phyloP scores from a whole-genome alignment of 208 protist genomes.

The Leishmania tarentolae region DNA sequence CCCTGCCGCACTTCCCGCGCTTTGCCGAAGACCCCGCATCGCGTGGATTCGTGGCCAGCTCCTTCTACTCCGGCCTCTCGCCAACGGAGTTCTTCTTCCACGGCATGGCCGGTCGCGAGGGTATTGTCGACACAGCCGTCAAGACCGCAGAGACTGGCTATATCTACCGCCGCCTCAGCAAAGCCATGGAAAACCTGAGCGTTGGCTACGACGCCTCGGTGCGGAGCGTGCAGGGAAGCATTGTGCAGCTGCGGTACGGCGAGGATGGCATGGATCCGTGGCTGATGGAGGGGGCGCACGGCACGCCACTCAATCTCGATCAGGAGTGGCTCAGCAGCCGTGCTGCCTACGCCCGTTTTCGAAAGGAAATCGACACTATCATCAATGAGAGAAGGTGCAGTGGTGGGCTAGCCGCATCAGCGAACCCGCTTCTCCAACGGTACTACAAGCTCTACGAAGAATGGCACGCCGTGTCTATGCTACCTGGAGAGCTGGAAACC shows the following conservation, averaged over 20 bases:
- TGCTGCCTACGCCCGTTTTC: slow-evolving; percentile 58
- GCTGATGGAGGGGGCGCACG: slow-evolving; percentile 95
- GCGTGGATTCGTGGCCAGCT: slow-evolving; percentile 99
- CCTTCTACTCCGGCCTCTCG: slow-evolving; percentile 98
- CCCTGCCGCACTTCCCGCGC: slow-evolving; percentile 98
- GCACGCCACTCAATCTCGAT: slow-evolving; percentile 78
- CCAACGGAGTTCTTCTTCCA: slow-evolving; percentile 99
- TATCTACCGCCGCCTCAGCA: slow-evolving; percentile 99
- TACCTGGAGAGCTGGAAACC: slow-evolving; percentile 46
- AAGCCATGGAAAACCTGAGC: slow-evolving; percentile 98
- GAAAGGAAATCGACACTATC: slow-evolving; percentile 15
- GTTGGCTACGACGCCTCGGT: slow-evolving; percentile 99
- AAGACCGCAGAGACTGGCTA: slow-evolving; percentile 99
- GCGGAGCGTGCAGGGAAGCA: slow-evolving; percentile 87
- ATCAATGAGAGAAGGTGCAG: neutral
- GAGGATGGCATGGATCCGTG: slow-evolving; percentile 99
- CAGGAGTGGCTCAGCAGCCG: slow-evolving; percentile 80
- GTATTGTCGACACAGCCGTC: slow-evolving; percentile 99
- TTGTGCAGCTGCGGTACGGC: slow-evolving; percentile 99
- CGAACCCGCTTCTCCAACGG: slow-evolving; percentile 10
- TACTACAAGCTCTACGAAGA: slow-evolving; percentile 14
- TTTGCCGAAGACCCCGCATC: slow-evolving; percentile 86
- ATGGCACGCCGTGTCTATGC: slow-evolving; percentile 55
- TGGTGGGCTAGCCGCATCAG: neutral
- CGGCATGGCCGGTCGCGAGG: slow-evolving; percentile 98